These are phyloP conservation scores for Pluteus cervinus DNA, from an alignment of 768 basidiomycete species.

Conservation along the genomic window DNA sequence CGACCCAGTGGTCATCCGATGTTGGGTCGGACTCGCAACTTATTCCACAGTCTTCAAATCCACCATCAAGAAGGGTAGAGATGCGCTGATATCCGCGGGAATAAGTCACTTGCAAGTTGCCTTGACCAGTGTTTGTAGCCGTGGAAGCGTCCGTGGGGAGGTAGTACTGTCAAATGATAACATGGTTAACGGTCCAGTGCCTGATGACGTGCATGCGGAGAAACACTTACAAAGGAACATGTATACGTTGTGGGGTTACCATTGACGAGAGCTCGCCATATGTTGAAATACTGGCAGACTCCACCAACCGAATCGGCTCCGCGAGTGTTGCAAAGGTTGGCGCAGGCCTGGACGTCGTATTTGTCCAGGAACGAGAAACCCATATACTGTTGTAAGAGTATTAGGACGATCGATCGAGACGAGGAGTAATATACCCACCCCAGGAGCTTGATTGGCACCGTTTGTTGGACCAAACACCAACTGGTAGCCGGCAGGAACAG, in stretches of 20 bases:
- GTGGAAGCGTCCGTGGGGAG: conserved; percentile 34
- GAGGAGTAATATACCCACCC: conserved; percentile 12
- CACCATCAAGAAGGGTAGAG: conserved; percentile 31
- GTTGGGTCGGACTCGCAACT: conserved; percentile 38
- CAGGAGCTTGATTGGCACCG: conserved; percentile 42
- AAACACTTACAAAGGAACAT: conserved; percentile 41
- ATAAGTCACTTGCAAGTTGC: conserved; percentile 36
- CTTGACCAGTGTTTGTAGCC: conserved; percentile 41
- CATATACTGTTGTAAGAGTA: conserved; percentile 34
- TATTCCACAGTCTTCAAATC: conserved; percentile 36
- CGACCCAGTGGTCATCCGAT: conserved; percentile 33
- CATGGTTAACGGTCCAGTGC: background rate
- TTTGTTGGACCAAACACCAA: conserved; percentile 37
- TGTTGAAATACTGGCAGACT: conserved; percentile 46
- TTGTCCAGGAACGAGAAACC: conserved; percentile 42
- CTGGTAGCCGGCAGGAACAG: conserved; percentile 26
- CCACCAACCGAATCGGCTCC: conserved; percentile 36
- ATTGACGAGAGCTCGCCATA: conserved; percentile 44
- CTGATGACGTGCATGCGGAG: too few relatives aligned
- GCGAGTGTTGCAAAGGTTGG: conserved; percentile 37
- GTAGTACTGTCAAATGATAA: conserved; percentile 30
- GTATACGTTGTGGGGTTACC: conserved; percentile 42
- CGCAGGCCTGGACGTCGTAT: conserved; percentile 43
- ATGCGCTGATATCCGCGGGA: conserved; percentile 42
- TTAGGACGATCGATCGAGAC: background rate